Evolutionary conservation across 495 filamentous ascomycete species (phyloP).

Genomic region (Daldinia grandis): DNA sequence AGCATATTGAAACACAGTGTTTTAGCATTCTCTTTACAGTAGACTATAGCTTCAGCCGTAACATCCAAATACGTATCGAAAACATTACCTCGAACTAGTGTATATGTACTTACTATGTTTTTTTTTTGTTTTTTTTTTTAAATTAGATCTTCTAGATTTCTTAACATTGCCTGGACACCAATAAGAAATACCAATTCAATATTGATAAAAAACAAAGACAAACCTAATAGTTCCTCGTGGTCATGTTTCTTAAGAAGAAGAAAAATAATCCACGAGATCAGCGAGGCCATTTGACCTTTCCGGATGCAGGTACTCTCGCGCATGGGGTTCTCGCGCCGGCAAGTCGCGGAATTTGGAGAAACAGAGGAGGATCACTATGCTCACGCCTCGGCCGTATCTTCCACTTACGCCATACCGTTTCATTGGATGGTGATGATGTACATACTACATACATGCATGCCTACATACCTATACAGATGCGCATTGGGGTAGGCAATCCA

Average conservation of each 20-base stretch:
- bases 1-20: constrained; percentile 6
- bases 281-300: constrained; percentile 34
- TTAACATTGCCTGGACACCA: not conserved
- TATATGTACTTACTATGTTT: not conserved
- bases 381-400: constrained; percentile 22
- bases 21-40: not conserved
- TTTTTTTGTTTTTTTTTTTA: not conserved
- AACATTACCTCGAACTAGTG: not conserved
- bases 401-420: constrained; percentile 11
- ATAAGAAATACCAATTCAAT: not conserved
- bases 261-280: constrained; percentile 31
- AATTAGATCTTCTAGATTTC: constrained; percentile 6
- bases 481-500: constrained; percentile 20
- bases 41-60: constrained; percentile 3
- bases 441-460: constrained; percentile 13
- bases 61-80: constrained; percentile 1
- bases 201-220: not conserved
- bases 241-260: constrained; percentile 23
- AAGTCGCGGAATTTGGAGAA: constrained; percentile 35
- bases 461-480: constrained; percentile 17
- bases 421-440: constrained; percentile 22
- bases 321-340: constrained; percentile 30
- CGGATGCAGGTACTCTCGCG: constrained; percentile 33
- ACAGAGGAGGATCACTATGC: constrained; percentile 7
- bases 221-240: not conserved